phyloP scores from a whole-genome alignment of 805 yeast genomes.

The Ascoidea asiatica region DNA sequence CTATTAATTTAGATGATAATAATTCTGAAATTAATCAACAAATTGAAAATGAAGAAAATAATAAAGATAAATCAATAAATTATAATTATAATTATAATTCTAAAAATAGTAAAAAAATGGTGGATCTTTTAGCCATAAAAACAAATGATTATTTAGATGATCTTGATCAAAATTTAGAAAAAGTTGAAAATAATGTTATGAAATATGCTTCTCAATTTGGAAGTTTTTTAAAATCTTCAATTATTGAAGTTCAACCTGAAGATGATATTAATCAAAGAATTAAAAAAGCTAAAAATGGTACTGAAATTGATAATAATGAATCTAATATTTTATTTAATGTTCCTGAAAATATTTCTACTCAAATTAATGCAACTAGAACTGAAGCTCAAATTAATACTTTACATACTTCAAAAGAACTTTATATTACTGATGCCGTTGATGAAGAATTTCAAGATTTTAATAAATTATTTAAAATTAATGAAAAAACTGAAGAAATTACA shows the following conservation, averaged over 20 bases:
- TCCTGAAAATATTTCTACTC: conserved; percentile 22
- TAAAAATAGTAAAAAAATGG: conserved; percentile 16
- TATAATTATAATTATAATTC: no score
- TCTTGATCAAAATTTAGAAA: conserved; percentile 62
- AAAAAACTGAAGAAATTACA: conserved; percentile 37
- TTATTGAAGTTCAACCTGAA: conserved; percentile 16
- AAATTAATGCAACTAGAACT: conserved; percentile 34
- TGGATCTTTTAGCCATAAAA: conserved; percentile 17
- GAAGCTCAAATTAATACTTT: conserved; percentile 50
- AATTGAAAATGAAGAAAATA: conserved; percentile 11
- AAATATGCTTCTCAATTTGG: conserved; percentile 44
- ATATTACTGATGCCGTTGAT: conserved; percentile 19
- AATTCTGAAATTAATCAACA: not conserved
- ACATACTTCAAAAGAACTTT: conserved; percentile 33
- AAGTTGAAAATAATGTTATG: conserved; percentile 58
- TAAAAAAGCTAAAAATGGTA: conserved; percentile 13
- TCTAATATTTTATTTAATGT: conserved; percentile 30
- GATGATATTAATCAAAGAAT: conserved; percentile 14
- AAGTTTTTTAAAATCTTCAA: conserved; percentile 33
- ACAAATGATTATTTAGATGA: conserved; percentile 58
- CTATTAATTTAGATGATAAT: conserved; percentile 6
- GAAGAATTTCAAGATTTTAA: conserved; percentile 21
- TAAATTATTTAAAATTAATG: conserved; percentile 27
- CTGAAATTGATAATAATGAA: conserved; percentile 19
- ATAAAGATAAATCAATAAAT: no score